Evolutionary conservation across 257 asterid genomes (phyloP).

Genomic region (Forsythia suspensa): DNA sequence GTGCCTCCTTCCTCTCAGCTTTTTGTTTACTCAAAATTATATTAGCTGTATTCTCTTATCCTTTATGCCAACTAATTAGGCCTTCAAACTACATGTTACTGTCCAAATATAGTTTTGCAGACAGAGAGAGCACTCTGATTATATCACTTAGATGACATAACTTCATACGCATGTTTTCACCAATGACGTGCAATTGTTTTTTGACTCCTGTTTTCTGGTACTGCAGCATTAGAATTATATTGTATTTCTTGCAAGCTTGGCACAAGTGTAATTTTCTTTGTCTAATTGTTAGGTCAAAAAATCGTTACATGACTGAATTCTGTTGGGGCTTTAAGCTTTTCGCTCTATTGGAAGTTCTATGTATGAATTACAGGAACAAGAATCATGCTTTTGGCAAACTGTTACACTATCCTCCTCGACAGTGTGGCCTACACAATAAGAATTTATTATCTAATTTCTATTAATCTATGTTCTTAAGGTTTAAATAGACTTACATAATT

Average conservation of each 20-base stretch:
- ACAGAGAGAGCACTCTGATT: constrained; percentile 6
- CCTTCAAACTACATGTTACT: constrained; percentile 5
- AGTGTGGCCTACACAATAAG: neutral
- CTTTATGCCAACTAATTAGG: constrained; percentile 6
- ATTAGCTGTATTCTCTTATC: neutral
- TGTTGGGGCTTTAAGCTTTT: neutral
- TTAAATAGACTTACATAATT: neutral
- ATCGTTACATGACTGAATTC: neutral
- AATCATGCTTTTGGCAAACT: neutral
- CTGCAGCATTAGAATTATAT: neutral
- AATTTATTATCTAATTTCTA: neutral
- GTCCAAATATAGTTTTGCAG: neutral
- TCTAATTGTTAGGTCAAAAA: neutral
- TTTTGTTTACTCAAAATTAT: constrained; percentile 11
- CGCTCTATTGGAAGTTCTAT: neutral
- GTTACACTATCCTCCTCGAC: neutral
- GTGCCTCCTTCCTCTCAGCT: constrained; percentile 22
- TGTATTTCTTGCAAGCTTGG: neutral
- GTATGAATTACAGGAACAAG: neutral
- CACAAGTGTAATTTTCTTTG: neutral
- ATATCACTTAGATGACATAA: neutral
- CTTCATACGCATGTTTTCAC: neutral
- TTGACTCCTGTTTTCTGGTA: neutral
- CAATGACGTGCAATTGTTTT: neutral
- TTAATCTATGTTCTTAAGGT: neutral